phyloP scores from a whole-genome alignment of 1,284 basidiomycete genomes.

The Rhodotorula sp. region DNA sequence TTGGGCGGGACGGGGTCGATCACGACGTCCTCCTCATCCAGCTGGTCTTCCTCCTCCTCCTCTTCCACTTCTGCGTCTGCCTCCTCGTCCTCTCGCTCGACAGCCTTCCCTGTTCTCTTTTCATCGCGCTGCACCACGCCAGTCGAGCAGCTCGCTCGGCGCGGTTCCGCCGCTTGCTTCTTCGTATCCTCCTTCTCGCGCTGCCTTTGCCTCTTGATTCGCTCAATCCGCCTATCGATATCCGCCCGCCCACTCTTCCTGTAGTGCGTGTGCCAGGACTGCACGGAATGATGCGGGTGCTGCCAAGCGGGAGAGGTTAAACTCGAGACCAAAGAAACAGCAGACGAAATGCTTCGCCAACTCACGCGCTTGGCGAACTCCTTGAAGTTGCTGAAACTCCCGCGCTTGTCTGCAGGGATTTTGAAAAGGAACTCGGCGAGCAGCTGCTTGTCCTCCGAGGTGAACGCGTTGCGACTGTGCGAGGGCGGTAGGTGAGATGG shows the following conservation, averaged over 20 bases:
- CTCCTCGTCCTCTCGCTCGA: neutral
- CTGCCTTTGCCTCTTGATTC: neutral
- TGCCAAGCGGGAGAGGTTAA: neutral
- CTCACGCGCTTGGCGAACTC: neutral
- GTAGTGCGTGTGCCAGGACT: conserved; percentile 26
- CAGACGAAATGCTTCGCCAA: too few relatives aligned
- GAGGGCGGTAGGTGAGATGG: neutral
- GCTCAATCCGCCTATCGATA: conserved; percentile 6
- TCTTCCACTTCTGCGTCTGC: neutral
- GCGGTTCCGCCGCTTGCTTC: neutral
- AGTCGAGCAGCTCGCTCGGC: too few relatives aligned
- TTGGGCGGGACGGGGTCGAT: neutral
- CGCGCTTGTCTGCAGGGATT: neutral
- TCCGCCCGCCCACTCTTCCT: neutral
- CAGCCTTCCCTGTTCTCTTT: neutral
- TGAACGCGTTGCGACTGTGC: conserved; percentile 6
- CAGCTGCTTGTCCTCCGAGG: conserved; percentile 4
- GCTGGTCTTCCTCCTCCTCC: neutral
- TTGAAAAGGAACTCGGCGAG: conserved; percentile 14
- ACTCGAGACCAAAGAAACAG: neutral
- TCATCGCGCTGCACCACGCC: too few relatives aligned
- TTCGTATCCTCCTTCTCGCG: neutral
- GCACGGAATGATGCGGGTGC: conserved; percentile 11
- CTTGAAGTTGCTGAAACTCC: neutral
- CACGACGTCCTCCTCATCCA: neutral